These are phyloP conservation scores for Magnaporthiopsis rhizophila DNA, from an alignment of 2,329 filamentous ascomycete species.

Conservation along the genomic window DNA sequence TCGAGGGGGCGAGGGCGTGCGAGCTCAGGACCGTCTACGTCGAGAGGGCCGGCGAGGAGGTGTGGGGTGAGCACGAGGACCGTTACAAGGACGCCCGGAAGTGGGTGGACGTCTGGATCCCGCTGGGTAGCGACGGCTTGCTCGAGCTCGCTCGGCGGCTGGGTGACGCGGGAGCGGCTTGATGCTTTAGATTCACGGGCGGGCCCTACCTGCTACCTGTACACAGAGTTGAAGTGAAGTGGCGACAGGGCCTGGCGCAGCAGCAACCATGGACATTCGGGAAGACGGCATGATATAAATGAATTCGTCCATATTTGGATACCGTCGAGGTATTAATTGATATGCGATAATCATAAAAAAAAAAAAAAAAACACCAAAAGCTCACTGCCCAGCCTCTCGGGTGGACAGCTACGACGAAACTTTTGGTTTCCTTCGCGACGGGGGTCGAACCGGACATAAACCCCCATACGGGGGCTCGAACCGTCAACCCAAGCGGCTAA, in stretches of 20 bases:
- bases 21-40: conserved; percentile 69
- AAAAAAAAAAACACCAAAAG: too few relatives aligned
- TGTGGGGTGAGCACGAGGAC: conserved; percentile 31
- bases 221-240: neutral
- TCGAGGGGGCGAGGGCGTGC: conserved; percentile 54
- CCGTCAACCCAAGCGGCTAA: too few relatives aligned
- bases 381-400: too few relatives aligned
- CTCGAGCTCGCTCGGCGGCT: conserved; percentile 35
- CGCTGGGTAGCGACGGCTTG: conserved; percentile 40
- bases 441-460: too few relatives aligned
- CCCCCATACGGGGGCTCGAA: too few relatives aligned
- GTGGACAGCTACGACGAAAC: too few relatives aligned
- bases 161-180: neutral
- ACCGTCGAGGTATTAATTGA: neutral
- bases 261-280: neutral
- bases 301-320: neutral
- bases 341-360: neutral
- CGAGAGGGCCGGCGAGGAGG: conserved; percentile 59
- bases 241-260: neutral
- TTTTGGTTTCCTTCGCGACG: too few relatives aligned
- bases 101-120: conserved; percentile 61
- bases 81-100: conserved; percentile 36
- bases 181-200: neutral
- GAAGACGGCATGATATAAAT: neutral
- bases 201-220: too few relatives aligned